Evolutionary conservation across 768 basidiomycete genomes (phyloP).

Genomic region (Hydnomerulius pinastri): DNA sequence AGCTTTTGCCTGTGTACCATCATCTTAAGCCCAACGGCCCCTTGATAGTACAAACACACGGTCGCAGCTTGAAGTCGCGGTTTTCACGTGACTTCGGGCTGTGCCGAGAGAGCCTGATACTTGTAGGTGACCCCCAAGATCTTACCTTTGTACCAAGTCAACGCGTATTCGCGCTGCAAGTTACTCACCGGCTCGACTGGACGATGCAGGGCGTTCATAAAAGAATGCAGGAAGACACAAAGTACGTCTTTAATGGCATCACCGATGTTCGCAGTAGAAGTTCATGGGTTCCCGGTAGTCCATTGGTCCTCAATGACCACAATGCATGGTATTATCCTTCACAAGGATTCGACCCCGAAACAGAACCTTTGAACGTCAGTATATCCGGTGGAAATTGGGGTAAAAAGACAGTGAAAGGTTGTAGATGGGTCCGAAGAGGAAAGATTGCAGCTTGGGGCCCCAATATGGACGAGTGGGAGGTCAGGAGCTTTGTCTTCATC

Average conservation of each 20-base stretch:
- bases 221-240: conserved; percentile 32
- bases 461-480: conserved; percentile 85
- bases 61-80: too few species aligned
- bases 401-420: conserved; percentile 70
- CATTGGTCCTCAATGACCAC: conserved; percentile 65
- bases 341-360: conserved; percentile 70
- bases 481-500: conserved; percentile 27
- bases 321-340: conserved; percentile 86
- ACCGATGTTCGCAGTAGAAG: not conserved
- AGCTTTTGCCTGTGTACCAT: too few species aligned
- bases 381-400: conserved; percentile 80
- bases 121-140: too few species aligned
- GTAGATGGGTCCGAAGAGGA: conserved; percentile 79
- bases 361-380: conserved; percentile 51
- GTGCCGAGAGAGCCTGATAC: too few species aligned
- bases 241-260: conserved; percentile 19
- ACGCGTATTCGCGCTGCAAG: not conserved
- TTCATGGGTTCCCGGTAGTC: conserved; percentile 26
- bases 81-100: conserved; percentile 16
- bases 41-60: too few species aligned
- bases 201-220: conserved; percentile 25
- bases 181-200: not conserved
- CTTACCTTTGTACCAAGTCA: too few species aligned
- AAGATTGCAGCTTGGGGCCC: conserved; percentile 87
- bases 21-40: too few species aligned